A percentile compares a stretch with the other conserved stretches of the same genome.
These are phyloP conservation scores for Yamagishiella unicocca DNA, from an alignment of 139 green algal species.

Conservation along the genomic window DNA sequence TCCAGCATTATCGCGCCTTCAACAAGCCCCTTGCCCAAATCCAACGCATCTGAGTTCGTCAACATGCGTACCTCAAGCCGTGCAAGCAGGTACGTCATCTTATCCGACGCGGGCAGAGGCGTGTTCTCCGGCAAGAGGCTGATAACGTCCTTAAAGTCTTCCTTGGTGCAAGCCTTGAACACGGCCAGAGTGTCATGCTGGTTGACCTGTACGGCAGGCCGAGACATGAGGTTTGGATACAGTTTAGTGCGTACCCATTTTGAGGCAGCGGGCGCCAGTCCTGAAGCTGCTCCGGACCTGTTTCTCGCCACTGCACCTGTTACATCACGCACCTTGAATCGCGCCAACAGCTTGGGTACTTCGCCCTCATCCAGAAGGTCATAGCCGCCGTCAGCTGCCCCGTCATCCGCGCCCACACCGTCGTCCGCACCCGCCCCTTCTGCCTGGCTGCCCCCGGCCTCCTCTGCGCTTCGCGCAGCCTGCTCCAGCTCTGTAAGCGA, in stretches of 20 bases:
- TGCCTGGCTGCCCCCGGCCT: not conserved
- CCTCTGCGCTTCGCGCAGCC: not conserved
- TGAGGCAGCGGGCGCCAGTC: too few relatives aligned
- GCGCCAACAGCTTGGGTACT: constrained; percentile 69
- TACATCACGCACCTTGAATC: constrained; percentile 58
- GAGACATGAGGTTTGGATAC: too few relatives aligned
- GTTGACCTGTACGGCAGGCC: constrained; percentile 47
- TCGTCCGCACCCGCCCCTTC: not conserved
- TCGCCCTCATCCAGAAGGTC: constrained; percentile 46
- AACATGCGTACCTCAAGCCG: constrained; percentile 64
- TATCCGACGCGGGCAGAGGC: constrained; percentile 73
- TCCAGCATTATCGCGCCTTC: too few relatives aligned
- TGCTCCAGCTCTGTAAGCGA: constrained; percentile 29
- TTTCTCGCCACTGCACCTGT: too few relatives aligned
- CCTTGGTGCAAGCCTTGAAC: constrained; percentile 72
- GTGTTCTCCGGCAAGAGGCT: constrained; percentile 75
- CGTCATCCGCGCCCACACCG: not conserved
- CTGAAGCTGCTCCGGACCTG: too few relatives aligned
- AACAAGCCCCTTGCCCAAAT: too few relatives aligned
- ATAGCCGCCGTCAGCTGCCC: not conserved
- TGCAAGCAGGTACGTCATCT: constrained; percentile 79
- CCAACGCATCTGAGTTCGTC: too few relatives aligned
- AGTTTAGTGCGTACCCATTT: too few relatives aligned
- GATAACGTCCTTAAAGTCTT: constrained; percentile 81
- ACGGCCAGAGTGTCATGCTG: constrained; percentile 68